Percentiles rank a stretch among this genome's conserved stretches.
Conservation (phyloP, 352 stramenopile species). For the Phytophthora citricola region DNA sequence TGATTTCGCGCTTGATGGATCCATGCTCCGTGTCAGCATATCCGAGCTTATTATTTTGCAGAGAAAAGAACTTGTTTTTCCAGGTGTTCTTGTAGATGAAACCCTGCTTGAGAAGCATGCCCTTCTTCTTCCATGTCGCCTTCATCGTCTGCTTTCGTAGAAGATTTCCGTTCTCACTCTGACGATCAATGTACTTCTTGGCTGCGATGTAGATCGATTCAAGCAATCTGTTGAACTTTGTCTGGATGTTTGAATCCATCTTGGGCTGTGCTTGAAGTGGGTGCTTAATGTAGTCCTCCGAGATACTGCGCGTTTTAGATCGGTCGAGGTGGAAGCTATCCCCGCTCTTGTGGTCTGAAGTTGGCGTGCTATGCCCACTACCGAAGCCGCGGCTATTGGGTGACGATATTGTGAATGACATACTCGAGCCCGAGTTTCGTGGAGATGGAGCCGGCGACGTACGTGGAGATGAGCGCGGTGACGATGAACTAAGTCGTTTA, state of each 20-base stretch:
- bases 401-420: slow-evolving; percentile 83
- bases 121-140: slow-evolving; percentile 92
- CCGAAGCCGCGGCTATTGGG: slow-evolving; percentile 69
- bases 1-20: slow-evolving; percentile 89
- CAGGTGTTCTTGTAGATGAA: slow-evolving; percentile 93
- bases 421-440: slow-evolving; percentile 41
- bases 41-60: slow-evolving; percentile 89
- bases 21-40: slow-evolving; percentile 84
- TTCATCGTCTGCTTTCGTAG: slow-evolving; percentile 71
- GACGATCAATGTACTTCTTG: slow-evolving; percentile 86
- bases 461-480: slow-evolving; percentile 66
- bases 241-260: slow-evolving; percentile 88
- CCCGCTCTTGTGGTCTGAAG: slow-evolving; percentile 61
- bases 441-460: slow-evolving; percentile 69
- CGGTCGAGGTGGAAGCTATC: slow-evolving; percentile 64
- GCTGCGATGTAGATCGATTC: slow-evolving; percentile 88
- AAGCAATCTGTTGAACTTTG: slow-evolving; percentile 82
- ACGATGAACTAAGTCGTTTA: slow-evolving; percentile 80
- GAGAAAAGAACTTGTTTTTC: slow-evolving; percentile 87
- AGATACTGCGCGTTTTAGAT: slow-evolving; percentile 74
- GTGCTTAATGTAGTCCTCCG: slow-evolving; percentile 77
- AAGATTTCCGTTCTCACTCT: slow-evolving; percentile 68
- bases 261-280: slow-evolving; percentile 68
- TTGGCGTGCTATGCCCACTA: slow-evolving; percentile 73
- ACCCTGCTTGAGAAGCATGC: slow-evolving; percentile 84